A percentile compares a stretch with the other conserved stretches of the same genome.
phyloP scores from a whole-genome alignment of 2,329 filamentous ascomycete genomes.

The Sporothrix brunneoviolacea region DNA sequence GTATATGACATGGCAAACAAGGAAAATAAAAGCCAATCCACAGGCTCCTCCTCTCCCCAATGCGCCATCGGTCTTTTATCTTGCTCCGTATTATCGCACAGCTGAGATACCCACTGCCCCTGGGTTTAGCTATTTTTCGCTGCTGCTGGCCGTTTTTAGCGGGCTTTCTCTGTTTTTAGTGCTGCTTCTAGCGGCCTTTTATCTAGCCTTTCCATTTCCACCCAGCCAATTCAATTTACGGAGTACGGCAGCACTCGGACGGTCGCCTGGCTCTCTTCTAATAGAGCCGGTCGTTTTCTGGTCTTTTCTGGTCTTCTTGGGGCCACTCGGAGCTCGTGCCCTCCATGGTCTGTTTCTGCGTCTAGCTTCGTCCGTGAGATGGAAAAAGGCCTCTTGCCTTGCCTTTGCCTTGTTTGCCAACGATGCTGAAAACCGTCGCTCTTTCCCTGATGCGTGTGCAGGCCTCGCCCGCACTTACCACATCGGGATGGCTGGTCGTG shows the following conservation, averaged over 20 bases:
- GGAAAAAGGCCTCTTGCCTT: background rate
- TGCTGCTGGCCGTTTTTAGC: background rate
- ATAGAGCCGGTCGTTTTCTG: too few species aligned
- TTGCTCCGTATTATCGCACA: background rate
- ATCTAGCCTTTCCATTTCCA: background rate
- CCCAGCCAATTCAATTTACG: slow-evolving; percentile 1
- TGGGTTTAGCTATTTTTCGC: slow-evolving; percentile 8
- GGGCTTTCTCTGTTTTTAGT: background rate
- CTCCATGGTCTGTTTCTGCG: too few species aligned
- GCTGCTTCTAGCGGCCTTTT: background rate
- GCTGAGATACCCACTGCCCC: slow-evolving; percentile 1
- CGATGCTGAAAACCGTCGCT: background rate
- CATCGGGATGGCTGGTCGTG: background rate
- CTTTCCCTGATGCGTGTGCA: background rate
- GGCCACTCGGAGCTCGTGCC: too few species aligned
- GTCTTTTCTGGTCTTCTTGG: too few species aligned
- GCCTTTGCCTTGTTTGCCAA: background rate
- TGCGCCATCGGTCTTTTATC: background rate
- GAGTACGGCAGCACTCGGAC: background rate
- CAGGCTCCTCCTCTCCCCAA: background rate
- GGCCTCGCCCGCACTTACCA: background rate
- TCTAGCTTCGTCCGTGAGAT: too few species aligned
- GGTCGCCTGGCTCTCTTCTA: too few species aligned
- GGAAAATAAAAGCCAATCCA: background rate
- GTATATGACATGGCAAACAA: background rate